A percentile compares a stretch with the other conserved stretches of the same genome.
Evolutionary conservation across 305 asterid species (phyloP).

Genomic region (Petunia hybrid): DNA sequence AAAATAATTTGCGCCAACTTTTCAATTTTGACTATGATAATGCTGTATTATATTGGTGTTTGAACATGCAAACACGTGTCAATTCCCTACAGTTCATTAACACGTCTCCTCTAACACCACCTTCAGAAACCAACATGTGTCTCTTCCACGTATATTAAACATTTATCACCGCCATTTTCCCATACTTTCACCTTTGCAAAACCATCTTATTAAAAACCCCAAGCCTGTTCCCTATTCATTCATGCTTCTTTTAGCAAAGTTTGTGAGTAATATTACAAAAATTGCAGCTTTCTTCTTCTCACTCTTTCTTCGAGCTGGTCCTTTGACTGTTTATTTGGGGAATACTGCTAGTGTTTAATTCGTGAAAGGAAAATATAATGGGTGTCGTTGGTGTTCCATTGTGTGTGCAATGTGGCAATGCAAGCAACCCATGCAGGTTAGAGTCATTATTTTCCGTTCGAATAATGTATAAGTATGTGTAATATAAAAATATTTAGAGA

Average conservation of each 20-base stretch:
- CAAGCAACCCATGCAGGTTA: conserved; percentile 68
- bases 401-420: conserved; percentile 71
- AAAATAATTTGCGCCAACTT: not conserved
- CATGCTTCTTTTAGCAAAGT: conserved; percentile 5
- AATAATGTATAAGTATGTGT: not conserved
- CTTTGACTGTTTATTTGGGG: not conserved
- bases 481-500: too few relatives aligned
- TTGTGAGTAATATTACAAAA: not conserved
- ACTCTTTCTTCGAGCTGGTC: not conserved
- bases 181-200: not conserved
- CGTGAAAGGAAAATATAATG: not conserved
- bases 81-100: not conserved
- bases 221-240: not conserved
- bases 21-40: not conserved
- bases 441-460: not conserved
- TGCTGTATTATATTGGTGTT: not conserved
- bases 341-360: not conserved
- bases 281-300: not conserved
- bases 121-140: conserved; percentile 19
- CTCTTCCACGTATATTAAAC: not conserved
- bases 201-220: conserved; percentile 10
- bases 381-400: conserved; percentile 51
- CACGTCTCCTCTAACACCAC: not conserved
- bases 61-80: not conserved
- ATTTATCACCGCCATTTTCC: conserved; percentile 8